Evolutionary conservation across 192 early-diverging fungal species (phyloP).

Genomic region (Kickxella alabastrina): DNA sequence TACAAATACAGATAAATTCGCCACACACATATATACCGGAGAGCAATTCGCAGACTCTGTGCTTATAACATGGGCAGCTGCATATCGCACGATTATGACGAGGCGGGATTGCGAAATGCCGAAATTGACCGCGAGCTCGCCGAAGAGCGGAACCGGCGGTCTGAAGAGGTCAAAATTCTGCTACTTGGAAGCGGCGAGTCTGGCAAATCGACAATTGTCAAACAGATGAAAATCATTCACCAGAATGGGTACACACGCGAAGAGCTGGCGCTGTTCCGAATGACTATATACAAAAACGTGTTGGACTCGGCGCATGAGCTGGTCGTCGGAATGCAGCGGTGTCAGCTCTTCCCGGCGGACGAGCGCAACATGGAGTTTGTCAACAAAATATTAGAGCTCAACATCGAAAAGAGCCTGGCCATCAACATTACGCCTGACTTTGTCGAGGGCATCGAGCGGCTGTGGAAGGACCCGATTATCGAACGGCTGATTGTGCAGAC

Average conservation of each 20-base stretch:
- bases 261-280: conserved; percentile 68
- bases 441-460: conserved; percentile 63
- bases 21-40: background rate
- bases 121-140: conserved; percentile 57
- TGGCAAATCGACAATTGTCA: conserved; percentile 93
- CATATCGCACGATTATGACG: conserved; percentile 53
- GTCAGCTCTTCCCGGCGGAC: conserved; percentile 54
- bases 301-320: conserved; percentile 79
- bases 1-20: background rate
- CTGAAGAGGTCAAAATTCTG: conserved; percentile 56
- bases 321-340: conserved; percentile 64
- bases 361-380: conserved; percentile 53
- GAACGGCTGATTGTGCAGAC: conserved; percentile 64
- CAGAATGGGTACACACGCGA: conserved; percentile 83
- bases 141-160: conserved; percentile 51
- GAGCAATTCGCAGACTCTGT: too few species aligned
- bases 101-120: conserved; percentile 48
- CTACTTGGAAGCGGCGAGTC: conserved; percentile 83
- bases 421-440: conserved; percentile 61
- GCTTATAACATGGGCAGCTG: conserved; percentile 54
- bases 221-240: conserved; percentile 98
- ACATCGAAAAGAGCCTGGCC: conserved; percentile 56
- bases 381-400: conserved; percentile 32
- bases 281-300: conserved; percentile 83
- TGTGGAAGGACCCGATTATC: conserved; percentile 72